phyloP scores from a whole-genome alignment of 352 stramenopile species.

The Hyaloperonospora brassicae region DNA sequence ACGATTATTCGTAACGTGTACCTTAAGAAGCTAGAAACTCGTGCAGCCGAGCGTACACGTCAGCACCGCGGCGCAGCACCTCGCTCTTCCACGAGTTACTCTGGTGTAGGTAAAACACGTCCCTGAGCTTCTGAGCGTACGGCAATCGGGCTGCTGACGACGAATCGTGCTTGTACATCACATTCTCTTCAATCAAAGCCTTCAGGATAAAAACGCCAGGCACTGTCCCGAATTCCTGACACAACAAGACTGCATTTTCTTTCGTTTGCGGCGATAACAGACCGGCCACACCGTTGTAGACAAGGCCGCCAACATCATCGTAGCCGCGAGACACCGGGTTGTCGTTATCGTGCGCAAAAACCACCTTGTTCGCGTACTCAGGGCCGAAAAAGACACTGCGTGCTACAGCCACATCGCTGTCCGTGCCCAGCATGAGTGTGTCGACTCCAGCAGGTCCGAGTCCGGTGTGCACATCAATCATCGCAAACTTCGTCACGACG shows the following conservation, averaged over 20 bases:
- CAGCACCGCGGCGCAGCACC: slow-evolving; percentile 42
- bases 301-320: slow-evolving; percentile 39
- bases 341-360: slow-evolving; percentile 24
- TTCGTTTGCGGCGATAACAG: slow-evolving; percentile 19
- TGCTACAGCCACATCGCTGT: slow-evolving; percentile 20
- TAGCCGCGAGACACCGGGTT: slow-evolving; percentile 46
- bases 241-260: slow-evolving; percentile 30
- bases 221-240: slow-evolving; percentile 72
- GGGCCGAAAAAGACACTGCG: slow-evolving; percentile 24
- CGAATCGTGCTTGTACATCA: slow-evolving; percentile 38
- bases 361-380: slow-evolving; percentile 24
- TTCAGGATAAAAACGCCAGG: slow-evolving; percentile 49
- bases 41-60: slow-evolving; percentile 40
- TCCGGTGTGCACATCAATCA: slow-evolving; percentile 92
- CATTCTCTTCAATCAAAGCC: slow-evolving; percentile 54
- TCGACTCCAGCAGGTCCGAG: slow-evolving; percentile 65
- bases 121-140: slow-evolving; percentile 53
- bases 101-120: slow-evolving; percentile 74
- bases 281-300: slow-evolving; percentile 31
- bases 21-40: slow-evolving; percentile 17
- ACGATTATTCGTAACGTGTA: no score
- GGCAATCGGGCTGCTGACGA: slow-evolving; percentile 34
- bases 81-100: slow-evolving; percentile 53
- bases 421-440: slow-evolving; percentile 38
- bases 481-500: slow-evolving; percentile 33